These are phyloP conservation scores for Ustilago lituana DNA, from an alignment of 1,284 basidiomycete genomes.

Conservation along the genomic window DNA sequence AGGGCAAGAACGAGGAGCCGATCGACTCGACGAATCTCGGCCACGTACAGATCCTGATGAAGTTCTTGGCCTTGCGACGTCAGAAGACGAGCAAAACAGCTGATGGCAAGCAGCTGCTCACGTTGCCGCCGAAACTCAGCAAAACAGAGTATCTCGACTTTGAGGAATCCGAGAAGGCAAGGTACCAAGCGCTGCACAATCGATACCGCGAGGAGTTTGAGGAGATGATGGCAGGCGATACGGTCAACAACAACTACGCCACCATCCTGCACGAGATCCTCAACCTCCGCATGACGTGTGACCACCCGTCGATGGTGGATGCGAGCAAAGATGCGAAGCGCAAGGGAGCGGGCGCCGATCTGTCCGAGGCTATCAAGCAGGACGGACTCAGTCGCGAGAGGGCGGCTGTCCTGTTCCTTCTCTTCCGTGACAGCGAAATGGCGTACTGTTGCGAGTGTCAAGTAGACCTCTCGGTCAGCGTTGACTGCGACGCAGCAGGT, in stretches of 20 bases:
- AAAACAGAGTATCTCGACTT: constrained; percentile 86
- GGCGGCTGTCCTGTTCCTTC: constrained; percentile 80
- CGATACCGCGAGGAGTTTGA: constrained; percentile 90
- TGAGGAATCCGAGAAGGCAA: constrained; percentile 80
- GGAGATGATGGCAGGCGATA: constrained; percentile 84
- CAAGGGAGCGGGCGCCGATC: constrained; percentile 73
- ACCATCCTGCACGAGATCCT: constrained; percentile 87
- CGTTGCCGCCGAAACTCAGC: constrained; percentile 83
- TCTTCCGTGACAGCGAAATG: constrained; percentile 84
- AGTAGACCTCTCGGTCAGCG: constrained; percentile 73
- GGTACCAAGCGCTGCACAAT: constrained; percentile 87
- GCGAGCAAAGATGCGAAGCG: constrained; percentile 67
- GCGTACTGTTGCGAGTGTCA: constrained; percentile 89
- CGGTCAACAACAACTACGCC: constrained; percentile 93
- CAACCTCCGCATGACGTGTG: constrained; percentile 90
- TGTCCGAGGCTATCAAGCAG: constrained; percentile 72
- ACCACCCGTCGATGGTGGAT: constrained; percentile 90
- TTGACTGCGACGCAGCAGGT: constrained; percentile 30
- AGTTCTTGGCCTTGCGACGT: constrained; percentile 91
- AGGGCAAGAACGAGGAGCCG: constrained; percentile 46
- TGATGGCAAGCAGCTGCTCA: constrained; percentile 84
- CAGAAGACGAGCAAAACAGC: constrained; percentile 88
- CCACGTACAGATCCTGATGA: constrained; percentile 96
- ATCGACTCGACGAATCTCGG: constrained; percentile 85
- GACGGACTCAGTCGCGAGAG: constrained; percentile 82